Percentiles rank a stretch among this genome's conserved stretches.
phyloP scores from a whole-genome alignment of 2,329 filamentous ascomycete species.

The Fusarium anguioides region DNA sequence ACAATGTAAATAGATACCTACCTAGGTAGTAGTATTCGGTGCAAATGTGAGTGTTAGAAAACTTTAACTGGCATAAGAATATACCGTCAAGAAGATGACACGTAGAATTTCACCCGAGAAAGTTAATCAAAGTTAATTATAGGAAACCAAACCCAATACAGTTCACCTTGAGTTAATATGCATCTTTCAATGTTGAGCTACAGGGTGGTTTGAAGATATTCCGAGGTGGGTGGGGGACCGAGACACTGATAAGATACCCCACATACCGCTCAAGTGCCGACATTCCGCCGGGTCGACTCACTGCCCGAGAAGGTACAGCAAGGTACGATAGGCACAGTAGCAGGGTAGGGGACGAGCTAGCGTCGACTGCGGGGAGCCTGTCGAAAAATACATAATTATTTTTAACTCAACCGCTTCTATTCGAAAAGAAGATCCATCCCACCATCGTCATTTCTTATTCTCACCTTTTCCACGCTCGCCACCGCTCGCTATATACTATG shows the following conservation, averaged over 20 bases:
- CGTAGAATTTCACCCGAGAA: too few species aligned
- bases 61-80: too few species aligned
- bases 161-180: background rate
- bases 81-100: too few species aligned
- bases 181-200: background rate
- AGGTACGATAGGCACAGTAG: too few species aligned
- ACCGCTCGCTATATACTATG: slow-evolving; percentile 20
- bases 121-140: too few species aligned
- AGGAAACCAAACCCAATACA: background rate
- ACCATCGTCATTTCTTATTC: slow-evolving; percentile 20
- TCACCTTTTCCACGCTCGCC: background rate
- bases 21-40: too few species aligned
- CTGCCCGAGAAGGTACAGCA: slow-evolving; percentile 2
- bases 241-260: slow-evolving; percentile 37
- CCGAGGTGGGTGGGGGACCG: slow-evolving; percentile 21
- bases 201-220: slow-evolving; percentile 27
- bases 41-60: too few species aligned
- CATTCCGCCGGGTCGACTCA: slow-evolving; percentile 5
- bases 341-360: slow-evolving; percentile 41
- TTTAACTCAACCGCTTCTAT: slow-evolving; percentile 22
- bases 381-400: slow-evolving; percentile 45
- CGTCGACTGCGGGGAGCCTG: slow-evolving; percentile 31
- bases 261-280: slow-evolving; percentile 26
- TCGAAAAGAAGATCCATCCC: slow-evolving; percentile 8
- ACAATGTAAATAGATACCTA: too few species aligned